phyloP scores from a whole-genome alignment of 495 filamentous ascomycete genomes.

The Pseudotulostoma volvatum region DNA sequence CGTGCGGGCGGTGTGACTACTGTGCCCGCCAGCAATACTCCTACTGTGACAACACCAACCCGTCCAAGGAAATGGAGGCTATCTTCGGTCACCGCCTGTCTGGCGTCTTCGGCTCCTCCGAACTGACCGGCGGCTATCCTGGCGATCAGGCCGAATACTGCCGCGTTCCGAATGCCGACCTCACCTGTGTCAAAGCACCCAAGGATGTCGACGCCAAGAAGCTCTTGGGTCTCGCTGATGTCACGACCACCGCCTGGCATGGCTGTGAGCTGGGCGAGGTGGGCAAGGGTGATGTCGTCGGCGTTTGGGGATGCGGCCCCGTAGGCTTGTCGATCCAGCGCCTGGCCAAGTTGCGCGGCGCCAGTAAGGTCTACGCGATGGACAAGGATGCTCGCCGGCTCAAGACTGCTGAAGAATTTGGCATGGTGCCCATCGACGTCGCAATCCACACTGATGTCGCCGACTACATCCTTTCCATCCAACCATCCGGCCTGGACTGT shows the following conservation, averaged over 20 bases:
- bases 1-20: slow-evolving; percentile 35
- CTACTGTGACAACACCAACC: slow-evolving; percentile 55
- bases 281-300: slow-evolving; percentile 21
- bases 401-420: slow-evolving; percentile 12
- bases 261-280: slow-evolving; percentile 19
- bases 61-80: slow-evolving; percentile 39
- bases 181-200: slow-evolving; percentile 17
- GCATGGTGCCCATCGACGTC: slow-evolving; percentile 14
- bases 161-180: slow-evolving; percentile 24
- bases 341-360: slow-evolving; percentile 13
- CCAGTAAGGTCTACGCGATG: slow-evolving; percentile 17
- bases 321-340: slow-evolving; percentile 13
- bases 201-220: slow-evolving; percentile 38
- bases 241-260: slow-evolving; percentile 22
- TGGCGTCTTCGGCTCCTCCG: slow-evolving; percentile 12
- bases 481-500: slow-evolving; percentile 18
- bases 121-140: slow-evolving; percentile 57
- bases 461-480: slow-evolving; percentile 14
- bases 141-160: slow-evolving; percentile 35
- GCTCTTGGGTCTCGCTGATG: slow-evolving; percentile 21
- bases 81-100: slow-evolving; percentile 34
- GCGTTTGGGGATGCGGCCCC: slow-evolving; percentile 28
- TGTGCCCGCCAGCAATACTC: slow-evolving; percentile 30
- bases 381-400: slow-evolving; percentile 16
- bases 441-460: slow-evolving; percentile 12